Evolutionary conservation across 768 basidiomycete genomes (phyloP), one percentile per base, ranked within the genome.

Genomic region (Agrocybe pediades): DNA sequence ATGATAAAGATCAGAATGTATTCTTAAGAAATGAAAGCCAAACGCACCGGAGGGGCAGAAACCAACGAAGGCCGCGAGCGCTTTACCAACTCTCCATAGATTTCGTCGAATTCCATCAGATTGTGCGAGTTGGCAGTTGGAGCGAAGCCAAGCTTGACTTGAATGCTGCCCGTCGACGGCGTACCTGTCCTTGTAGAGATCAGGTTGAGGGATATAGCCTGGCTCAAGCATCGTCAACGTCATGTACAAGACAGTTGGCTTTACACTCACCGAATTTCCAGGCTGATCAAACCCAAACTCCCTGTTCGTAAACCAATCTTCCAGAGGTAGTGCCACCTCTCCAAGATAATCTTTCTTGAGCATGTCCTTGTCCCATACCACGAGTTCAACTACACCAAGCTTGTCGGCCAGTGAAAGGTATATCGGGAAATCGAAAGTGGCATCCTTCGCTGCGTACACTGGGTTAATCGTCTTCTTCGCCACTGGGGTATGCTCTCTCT

Each of bases 311-410:
- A 95, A 97, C 92, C 93, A 96, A 27, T 90, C 85, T 17, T 86
- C 86, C n/a, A 96, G 66, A 0, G 84, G 81, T 6, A 98, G 59
- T 0, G 87, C 81, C 4, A 83, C 81, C 69, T 99, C 96, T 15
- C 97, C 97, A 15, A 99, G 79, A 67, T 97, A 99, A 41, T 98
- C 96, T 73, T 95, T 97, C 63, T 79, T 82, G 62, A 94, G 68
- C 59, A 91, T 75, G 69, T 98, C 95, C 74, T 88, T 94, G 71
- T 95, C 95, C 95, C 96, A 99, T 0, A 95, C 79, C 11, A 97
- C 86, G 27, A 93, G 74, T 69, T 98, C 95, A 40, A 98, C 62
- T 1, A 80, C 84, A 27, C 89, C 88, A 4, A 91, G 78, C 41
- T 76, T 75, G 60, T 89, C 88, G 0, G 87, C 86, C 23, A 89